Evolutionary conservation across 106 monocot species (phyloP).

Genomic region (Amphibolis antarctica): DNA sequence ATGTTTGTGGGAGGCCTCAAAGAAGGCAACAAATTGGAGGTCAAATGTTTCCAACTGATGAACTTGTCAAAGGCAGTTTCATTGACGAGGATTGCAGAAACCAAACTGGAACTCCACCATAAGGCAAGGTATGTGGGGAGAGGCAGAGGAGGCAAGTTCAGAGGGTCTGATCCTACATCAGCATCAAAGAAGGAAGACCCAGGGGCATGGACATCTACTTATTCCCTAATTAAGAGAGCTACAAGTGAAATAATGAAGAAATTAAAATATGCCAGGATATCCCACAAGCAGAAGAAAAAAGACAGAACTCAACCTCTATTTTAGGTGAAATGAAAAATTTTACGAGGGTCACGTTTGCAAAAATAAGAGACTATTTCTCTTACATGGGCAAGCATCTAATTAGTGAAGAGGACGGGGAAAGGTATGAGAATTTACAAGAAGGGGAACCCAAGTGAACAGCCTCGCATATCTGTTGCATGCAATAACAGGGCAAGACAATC

Average conservation of each 20-base stretch:
- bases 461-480: background rate
- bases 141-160: no score
- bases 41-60: background rate
- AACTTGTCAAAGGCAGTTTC: background rate
- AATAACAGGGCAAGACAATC: background rate
- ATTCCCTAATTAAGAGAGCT: no score
- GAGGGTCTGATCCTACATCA: no score
- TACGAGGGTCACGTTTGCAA: background rate
- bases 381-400: background rate
- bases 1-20: background rate
- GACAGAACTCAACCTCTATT: background rate
- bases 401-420: background rate
- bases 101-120: accelerated
- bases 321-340: background rate
- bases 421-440: accelerated
- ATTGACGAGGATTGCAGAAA: background rate
- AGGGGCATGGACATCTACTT: no score
- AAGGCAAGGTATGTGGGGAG: background rate
- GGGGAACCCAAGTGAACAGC: accelerated
- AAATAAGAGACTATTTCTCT: background rate
- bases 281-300: background rate
- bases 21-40: background rate
- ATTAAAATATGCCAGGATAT: background rate
- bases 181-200: no score
- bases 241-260: background rate